Evolutionary conservation across 768 basidiomycete species (phyloP).

Genomic region (Tricholoma bakamatsutake): DNA sequence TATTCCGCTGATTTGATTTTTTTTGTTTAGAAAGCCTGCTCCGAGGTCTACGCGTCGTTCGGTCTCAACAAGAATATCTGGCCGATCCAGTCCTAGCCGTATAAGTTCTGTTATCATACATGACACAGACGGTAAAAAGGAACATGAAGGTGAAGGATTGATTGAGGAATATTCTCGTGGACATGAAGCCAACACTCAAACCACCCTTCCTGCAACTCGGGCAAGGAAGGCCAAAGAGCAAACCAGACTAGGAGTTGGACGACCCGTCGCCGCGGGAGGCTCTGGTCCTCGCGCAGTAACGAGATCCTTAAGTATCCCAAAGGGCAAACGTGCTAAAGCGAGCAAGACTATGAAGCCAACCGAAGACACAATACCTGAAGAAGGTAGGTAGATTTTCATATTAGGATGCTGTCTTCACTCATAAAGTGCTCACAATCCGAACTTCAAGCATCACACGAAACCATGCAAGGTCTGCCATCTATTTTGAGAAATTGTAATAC

Average conservation of each 20-base stretch:
- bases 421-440: constrained; percentile 14
- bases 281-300: constrained; percentile 61
- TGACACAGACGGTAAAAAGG: constrained; percentile 41
- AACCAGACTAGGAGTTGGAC: constrained; percentile 63
- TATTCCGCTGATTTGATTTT: not conserved
- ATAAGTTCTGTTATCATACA: constrained; percentile 44
- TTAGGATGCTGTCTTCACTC: too few relatives aligned
- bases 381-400: constrained; percentile 32
- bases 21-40: constrained; percentile 6
- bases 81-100: constrained; percentile 34
- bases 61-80: constrained; percentile 29
- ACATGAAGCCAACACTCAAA: constrained; percentile 9
- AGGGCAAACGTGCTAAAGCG: constrained; percentile 42
- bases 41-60: constrained; percentile 25
- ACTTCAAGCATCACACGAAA: not conserved
- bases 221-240: constrained; percentile 73
- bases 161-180: constrained; percentile 16
- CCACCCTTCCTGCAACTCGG: constrained; percentile 29
- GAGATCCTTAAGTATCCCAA: constrained; percentile 47
- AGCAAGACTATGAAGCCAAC: constrained; percentile 44
- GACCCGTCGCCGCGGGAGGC: constrained; percentile 62
- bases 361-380: constrained; percentile 54
- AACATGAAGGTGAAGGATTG: constrained; percentile 18
- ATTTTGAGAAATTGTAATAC: not conserved
- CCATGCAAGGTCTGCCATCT: not conserved